These are phyloP conservation scores for Hippophae tibetana DNA, from an alignment of 306 rosid genomes.

Conservation along the genomic window DNA sequence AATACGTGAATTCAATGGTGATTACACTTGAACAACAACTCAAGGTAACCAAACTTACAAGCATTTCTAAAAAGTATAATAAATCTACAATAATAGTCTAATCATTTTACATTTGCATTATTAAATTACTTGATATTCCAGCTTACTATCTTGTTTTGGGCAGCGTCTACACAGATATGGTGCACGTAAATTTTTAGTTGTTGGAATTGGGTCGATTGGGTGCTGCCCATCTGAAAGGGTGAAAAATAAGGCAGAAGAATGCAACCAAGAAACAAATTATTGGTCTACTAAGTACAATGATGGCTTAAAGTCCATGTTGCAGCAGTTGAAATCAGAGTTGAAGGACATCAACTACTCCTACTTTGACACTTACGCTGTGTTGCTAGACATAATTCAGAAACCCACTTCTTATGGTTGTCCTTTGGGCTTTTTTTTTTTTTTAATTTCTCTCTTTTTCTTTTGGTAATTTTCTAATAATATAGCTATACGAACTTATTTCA, in stretches of 20 bases:
- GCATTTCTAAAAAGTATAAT: no score
- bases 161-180: conserved; percentile 43
- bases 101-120: no score
- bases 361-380: conserved; percentile 30
- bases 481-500: conserved; percentile 10
- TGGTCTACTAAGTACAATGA: conserved; percentile 32
- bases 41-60: conserved; percentile 26
- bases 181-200: conserved; percentile 44
- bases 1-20: conserved; percentile 42
- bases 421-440: not conserved
- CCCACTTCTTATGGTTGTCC: conserved; percentile 35
- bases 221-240: conserved; percentile 52
- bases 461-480: not conserved
- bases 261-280: conserved; percentile 34
- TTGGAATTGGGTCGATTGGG: conserved; percentile 47
- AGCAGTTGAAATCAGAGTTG: conserved; percentile 28
- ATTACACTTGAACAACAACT: conserved; percentile 38
- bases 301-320: conserved; percentile 40
- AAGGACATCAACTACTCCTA: conserved; percentile 32
- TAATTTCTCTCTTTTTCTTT: not conserved
- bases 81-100: no score
- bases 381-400: conserved; percentile 25
- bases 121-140: no score
- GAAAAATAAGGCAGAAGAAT: conserved; percentile 22
- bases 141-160: not conserved